Percentiles rank a stretch among this genome's conserved stretches.
These are phyloP conservation scores for Metschnikowia continentalis DNA, from an alignment of 805 yeast genomes.

Conservation along the genomic window DNA sequence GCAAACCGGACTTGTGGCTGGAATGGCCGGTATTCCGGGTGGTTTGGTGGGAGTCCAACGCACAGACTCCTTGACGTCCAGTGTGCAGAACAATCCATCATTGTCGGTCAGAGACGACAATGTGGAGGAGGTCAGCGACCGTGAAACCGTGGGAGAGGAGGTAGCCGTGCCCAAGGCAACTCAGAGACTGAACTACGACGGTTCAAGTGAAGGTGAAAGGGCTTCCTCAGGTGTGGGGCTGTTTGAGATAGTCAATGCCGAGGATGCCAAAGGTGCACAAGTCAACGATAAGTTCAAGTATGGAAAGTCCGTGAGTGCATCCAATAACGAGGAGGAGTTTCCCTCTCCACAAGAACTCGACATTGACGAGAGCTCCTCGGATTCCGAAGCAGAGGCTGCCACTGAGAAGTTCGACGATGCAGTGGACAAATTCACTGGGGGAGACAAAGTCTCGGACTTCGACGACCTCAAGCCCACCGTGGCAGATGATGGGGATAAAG, in stretches of 20 bases:
- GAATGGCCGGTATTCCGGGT: constrained; percentile 43
- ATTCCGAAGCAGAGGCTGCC: constrained; percentile 22
- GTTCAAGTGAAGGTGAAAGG: constrained; percentile 35
- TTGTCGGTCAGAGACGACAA: constrained; percentile 79
- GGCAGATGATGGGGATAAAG: constrained; percentile 1
- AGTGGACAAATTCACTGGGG: constrained; percentile 23
- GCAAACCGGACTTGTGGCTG: constrained; percentile 32
- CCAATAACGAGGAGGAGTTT: constrained; percentile 43
- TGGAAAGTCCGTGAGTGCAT: neutral
- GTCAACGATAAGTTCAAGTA: neutral
- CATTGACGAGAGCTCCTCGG: constrained; percentile 48
- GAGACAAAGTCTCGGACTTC: constrained; percentile 28
- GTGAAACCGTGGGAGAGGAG: constrained; percentile 32
- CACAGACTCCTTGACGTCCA: constrained; percentile 81
- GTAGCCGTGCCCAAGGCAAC: constrained; percentile 3
- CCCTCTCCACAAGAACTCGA: constrained; percentile 60
- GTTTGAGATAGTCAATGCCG: constrained; percentile 51
- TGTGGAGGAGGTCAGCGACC: constrained; percentile 41
- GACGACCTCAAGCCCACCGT: constrained; percentile 36
- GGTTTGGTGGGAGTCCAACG: constrained; percentile 47
- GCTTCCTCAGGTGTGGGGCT: constrained; percentile 47
- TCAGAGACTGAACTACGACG: constrained; percentile 8
- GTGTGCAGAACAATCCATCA: constrained; percentile 90
- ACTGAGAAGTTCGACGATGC: constrained; percentile 35
- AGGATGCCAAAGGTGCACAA: constrained; percentile 34